Percentiles rank a stretch among this genome's conserved stretches.
phyloP scores from a whole-genome alignment of 805 yeast genomes.

The Metschnikowia peoriensis region DNA sequence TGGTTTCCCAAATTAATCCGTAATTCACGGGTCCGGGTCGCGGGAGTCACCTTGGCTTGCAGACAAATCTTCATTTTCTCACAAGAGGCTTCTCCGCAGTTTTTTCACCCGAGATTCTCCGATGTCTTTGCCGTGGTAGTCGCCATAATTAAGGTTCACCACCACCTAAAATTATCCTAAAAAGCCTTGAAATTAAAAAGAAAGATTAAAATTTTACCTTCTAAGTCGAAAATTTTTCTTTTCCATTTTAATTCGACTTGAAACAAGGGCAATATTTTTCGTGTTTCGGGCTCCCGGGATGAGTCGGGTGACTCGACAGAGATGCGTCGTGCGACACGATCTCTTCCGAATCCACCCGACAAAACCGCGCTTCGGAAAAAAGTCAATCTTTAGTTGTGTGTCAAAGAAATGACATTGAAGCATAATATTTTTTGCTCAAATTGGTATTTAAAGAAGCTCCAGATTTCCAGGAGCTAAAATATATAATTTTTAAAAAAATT shows the following conservation, averaged over 20 bases:
- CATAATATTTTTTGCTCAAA: background rate
- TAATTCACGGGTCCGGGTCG: conserved; percentile 4
- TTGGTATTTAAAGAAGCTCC: background rate
- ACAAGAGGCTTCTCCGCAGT: conserved; percentile 10
- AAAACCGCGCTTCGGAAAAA: conserved; percentile 8
- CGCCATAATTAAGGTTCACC: background rate
- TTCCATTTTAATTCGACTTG: background rate
- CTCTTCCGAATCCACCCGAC: conserved; percentile 9
- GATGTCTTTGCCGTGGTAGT: conserved; percentile 1
- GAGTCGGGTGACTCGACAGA: conserved; percentile 3
- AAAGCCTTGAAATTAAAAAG: background rate
- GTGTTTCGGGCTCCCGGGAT: conserved; percentile 4
- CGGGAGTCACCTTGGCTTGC: conserved; percentile 11
- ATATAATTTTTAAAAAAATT: too few species aligned
- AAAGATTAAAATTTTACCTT: background rate
- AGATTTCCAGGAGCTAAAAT: background rate
- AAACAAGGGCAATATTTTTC: background rate
- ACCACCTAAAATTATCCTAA: background rate
- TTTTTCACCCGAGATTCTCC: conserved; percentile 8
- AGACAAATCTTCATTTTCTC: conserved; percentile 6
- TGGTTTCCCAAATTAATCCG: conserved; percentile 8
- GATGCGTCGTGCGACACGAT: conserved; percentile 9
- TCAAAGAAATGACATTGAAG: background rate
- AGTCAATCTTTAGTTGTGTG: background rate
- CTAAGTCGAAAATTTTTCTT: too few species aligned